phyloP scores from a whole-genome alignment of 2,329 filamentous ascomycete species.

The Xenosphaeropsis pyriputrescens region DNA sequence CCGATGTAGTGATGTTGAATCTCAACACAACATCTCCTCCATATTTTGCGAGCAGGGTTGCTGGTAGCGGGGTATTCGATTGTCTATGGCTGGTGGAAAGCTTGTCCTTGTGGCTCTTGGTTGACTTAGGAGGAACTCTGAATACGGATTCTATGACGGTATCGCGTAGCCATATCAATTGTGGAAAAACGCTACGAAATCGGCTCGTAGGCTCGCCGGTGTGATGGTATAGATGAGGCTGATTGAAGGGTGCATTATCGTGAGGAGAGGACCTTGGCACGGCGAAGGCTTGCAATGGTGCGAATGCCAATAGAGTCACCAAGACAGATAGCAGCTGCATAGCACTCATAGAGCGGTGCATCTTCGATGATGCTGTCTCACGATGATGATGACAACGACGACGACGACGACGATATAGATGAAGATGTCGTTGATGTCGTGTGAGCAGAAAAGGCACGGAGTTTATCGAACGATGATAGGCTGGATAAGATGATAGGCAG shows the following conservation, averaged over 20 bases:
- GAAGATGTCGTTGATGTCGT: too few species aligned
- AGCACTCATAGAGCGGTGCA: too few species aligned
- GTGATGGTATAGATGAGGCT: too few species aligned
- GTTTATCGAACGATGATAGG: too few species aligned
- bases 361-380: too few species aligned
- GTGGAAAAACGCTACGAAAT: conserved; percentile 24
- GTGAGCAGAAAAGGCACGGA: too few species aligned
- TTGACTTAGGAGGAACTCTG: conserved; percentile 19
- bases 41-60: conserved; percentile 35
- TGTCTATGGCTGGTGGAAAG: conserved; percentile 4
- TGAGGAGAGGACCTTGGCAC: conserved; percentile 8
- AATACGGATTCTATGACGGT: conserved; percentile 33
- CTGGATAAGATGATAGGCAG: too few species aligned
- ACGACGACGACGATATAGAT: too few species aligned
- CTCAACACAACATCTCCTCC: conserved; percentile 75
- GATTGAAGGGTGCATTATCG: conserved; percentile 1
- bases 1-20: conserved; percentile 59
- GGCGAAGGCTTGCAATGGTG: conserved; percentile 4
- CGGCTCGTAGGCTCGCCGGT: conserved; percentile 3
- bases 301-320: not conserved
- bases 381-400: too few species aligned
- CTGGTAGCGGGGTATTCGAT: conserved; percentile 17
- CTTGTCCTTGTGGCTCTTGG: conserved; percentile 10
- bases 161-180: conserved; percentile 35
- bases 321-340: not conserved